phyloP scores from a whole-genome alignment of 164 flowering plant genomes.

The Protea cynaroides region DNA sequence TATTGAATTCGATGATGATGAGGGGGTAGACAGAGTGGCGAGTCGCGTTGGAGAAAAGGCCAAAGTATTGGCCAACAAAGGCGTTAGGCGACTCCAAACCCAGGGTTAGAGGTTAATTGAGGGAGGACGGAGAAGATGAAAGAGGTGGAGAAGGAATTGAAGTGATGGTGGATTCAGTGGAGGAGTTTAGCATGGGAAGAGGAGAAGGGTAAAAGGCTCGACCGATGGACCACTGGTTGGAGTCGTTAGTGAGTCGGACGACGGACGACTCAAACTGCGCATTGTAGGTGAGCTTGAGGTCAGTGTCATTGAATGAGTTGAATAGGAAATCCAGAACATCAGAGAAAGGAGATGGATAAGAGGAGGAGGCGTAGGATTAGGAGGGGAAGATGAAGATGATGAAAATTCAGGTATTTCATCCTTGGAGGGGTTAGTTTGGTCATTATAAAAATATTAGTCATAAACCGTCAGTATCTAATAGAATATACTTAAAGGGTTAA shows the following conservation, averaged over 20 bases:
- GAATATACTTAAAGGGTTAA: too few species aligned
- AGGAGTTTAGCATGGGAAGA: conserved; percentile 25
- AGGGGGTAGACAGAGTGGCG: conserved; percentile 37
- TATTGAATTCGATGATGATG: conserved; percentile 74
- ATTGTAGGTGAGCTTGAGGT: conserved; percentile 40
- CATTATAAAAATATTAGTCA: too few species aligned
- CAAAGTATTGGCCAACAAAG: conserved; percentile 67
- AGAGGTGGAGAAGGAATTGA: conserved; percentile 73
- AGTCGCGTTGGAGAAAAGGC: conserved; percentile 50
- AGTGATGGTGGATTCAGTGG: conserved; percentile 16
- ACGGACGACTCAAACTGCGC: conserved; percentile 50
- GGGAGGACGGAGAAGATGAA: conserved; percentile 75
- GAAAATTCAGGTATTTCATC: too few species aligned
- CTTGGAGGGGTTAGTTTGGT: too few species aligned
- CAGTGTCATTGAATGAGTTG: conserved; percentile 42
- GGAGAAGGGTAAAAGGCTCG: conserved; percentile 49
- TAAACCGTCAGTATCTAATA: too few species aligned
- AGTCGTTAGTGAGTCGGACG: conserved; percentile 57
- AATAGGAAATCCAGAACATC: conserved; percentile 44
- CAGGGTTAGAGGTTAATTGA: conserved; percentile 43
- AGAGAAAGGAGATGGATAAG: conserved; percentile 7
- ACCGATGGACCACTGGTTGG: conserved; percentile 57
- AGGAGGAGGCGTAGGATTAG: conserved; percentile 5
- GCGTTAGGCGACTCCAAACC: conserved; percentile 70
- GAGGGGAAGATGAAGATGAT: too few species aligned